Conservation (phyloP, 371 early-diverging fungal species). For the Hamiltosporidium tvaerminnensis region DNA sequence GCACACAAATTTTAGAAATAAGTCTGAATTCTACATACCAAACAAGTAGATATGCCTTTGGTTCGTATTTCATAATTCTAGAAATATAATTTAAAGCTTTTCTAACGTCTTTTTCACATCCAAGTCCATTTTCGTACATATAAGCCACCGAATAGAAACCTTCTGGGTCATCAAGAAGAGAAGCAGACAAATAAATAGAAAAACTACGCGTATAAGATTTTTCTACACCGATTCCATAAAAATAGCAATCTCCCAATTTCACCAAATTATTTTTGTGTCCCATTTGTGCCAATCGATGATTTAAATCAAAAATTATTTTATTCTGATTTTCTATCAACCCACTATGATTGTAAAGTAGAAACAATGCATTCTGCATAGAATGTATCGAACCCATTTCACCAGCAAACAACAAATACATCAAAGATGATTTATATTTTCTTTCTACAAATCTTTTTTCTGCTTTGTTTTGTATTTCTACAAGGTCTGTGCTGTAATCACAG, state of each 20-base stretch:
- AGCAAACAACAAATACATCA: slow-evolving; percentile 27
- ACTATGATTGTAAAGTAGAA: slow-evolving; percentile 28
- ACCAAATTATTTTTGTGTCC: slow-evolving; percentile 17
- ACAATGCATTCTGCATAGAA: slow-evolving; percentile 42
- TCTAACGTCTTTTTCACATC: slow-evolving; percentile 19
- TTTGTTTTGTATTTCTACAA: slow-evolving; percentile 21
- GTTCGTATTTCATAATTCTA: not conserved
- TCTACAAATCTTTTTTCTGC: slow-evolving; percentile 28
- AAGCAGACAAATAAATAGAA: slow-evolving; percentile 39
- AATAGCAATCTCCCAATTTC: slow-evolving; percentile 48
- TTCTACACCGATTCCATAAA: slow-evolving; percentile 42
- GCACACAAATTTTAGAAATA: not conserved
- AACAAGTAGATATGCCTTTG: not conserved
- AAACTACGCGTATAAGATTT: slow-evolving; percentile 35
- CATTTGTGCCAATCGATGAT: slow-evolving; percentile 15
- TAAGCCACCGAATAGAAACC: slow-evolving; percentile 36
- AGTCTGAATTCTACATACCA: not conserved
- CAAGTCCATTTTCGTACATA: slow-evolving; percentile 49
- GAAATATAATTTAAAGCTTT: slow-evolving; percentile 10
- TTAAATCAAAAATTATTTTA: slow-evolving; percentile 26
- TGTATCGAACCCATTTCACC: slow-evolving; percentile 33
- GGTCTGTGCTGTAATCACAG: slow-evolving; percentile 15
- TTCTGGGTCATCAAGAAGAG: slow-evolving; percentile 25
- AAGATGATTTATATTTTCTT: slow-evolving; percentile 17
- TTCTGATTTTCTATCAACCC: slow-evolving; percentile 21